These are phyloP conservation scores for Fusarium sp. DNA, from an alignment of 2,329 filamentous ascomycete genomes.

Conservation along the genomic window DNA sequence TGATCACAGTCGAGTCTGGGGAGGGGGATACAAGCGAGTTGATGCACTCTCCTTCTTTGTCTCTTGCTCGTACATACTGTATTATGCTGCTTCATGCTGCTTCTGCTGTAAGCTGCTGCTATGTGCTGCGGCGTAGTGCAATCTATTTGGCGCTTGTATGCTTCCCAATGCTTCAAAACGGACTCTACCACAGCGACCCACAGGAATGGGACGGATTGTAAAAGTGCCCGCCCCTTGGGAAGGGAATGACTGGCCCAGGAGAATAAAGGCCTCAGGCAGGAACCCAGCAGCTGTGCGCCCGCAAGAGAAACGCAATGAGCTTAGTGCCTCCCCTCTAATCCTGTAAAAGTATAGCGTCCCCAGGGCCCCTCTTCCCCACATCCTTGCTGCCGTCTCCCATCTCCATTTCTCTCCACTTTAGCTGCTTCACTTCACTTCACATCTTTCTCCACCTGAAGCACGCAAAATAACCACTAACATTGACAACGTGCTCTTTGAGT, in stretches of 20 bases:
- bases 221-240: constrained; percentile 6
- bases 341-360: constrained; percentile 1
- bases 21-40: constrained; percentile 15
- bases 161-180: constrained; percentile 5
- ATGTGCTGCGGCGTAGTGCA: constrained; percentile 16
- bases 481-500: constrained; percentile 26
- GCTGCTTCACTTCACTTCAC: constrained; percentile 22
- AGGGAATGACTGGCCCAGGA: neutral
- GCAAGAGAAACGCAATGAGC: constrained; percentile 22
- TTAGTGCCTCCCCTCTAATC: constrained; percentile 6
- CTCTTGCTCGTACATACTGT: neutral
- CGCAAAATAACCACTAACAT: constrained; percentile 31
- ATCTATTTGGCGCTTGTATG: constrained; percentile 11
- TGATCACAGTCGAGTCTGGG: constrained; percentile 9
- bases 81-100: constrained; percentile 17
- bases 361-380: constrained; percentile 1
- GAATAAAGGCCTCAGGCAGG: constrained; percentile 26
- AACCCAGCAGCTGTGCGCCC: constrained; percentile 19
- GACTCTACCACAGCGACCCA: constrained; percentile 6
- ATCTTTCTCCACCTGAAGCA: constrained; percentile 29
- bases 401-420: constrained; percentile 18
- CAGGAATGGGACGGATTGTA: constrained; percentile 28
- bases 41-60: constrained; percentile 10
- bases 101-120: constrained; percentile 12
- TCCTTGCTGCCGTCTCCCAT: constrained; percentile 27